Evolutionary conservation across 345 rosid genomes (phyloP).

Genomic region (Populus davidiana): DNA sequence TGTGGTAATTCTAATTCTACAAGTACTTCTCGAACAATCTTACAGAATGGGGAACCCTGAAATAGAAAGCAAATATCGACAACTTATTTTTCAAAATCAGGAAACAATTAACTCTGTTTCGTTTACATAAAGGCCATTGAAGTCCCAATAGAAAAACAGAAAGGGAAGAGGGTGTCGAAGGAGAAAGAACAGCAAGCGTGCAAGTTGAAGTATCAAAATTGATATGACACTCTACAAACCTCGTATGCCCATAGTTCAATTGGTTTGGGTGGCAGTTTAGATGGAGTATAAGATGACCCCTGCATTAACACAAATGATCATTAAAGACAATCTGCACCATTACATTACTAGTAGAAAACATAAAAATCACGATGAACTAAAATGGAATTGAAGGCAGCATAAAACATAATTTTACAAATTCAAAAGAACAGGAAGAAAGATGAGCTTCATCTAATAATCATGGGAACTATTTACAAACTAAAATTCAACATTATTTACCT

Average conservation of each 20-base stretch:
- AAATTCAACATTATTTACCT: constrained; percentile 42
- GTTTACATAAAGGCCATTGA: no score
- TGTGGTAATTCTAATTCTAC: constrained; percentile 88
- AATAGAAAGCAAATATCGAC: constrained; percentile 2
- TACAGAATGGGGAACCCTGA: constrained; percentile 91
- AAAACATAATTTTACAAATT: not conserved
- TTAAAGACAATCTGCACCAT: not conserved
- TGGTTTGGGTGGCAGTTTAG: constrained; percentile 83
- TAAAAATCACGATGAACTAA: not conserved
- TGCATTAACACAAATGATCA: constrained; percentile 28
- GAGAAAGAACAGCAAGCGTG: no score
- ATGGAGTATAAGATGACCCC: constrained; percentile 68
- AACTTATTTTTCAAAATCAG: not conserved
- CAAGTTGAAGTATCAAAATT: no score
- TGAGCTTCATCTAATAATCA: not conserved
- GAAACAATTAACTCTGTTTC: no score
- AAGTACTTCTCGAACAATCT: constrained; percentile 73
- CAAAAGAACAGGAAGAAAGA: not conserved
- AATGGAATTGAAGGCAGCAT: not conserved
- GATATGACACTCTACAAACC: constrained; percentile 32
- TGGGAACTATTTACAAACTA: not conserved
- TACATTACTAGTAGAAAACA: not conserved
- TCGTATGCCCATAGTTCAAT: constrained; percentile 88
- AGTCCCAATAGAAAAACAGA: no score
- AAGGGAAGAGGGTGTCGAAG: no score